Base-by-base conservation (phyloP, 768 basidiomycete species). In the Leccinum broughii region DNA sequence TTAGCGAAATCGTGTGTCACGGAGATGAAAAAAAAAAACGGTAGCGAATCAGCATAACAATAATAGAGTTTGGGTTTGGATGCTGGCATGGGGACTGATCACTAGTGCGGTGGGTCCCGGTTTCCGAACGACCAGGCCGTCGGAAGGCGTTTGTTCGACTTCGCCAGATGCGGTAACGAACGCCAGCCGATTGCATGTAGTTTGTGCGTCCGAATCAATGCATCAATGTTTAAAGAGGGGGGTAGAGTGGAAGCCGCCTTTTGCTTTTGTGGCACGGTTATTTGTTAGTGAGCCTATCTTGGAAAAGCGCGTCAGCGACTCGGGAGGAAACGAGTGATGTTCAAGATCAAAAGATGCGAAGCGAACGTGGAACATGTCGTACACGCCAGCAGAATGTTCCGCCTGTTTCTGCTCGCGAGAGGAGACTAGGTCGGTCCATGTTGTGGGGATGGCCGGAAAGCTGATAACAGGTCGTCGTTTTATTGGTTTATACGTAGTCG, bases 341-440 rank as follows among this genome's bases (percentile, higher is more conserved):
- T 66, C 64, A 44, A 26, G 26, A 57, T 58, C 51, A 35, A 17
- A 57, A 62, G 64, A 51, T 55, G 46, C n/a, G 15, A 20, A 26
- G 51, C 46, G 26, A n/a, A 49, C 35, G 30, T 32, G 35, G 41
- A 51, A 49, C 32, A 20, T 55, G 20, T 28, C 34, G 32, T 32
- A 14, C 17, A 22, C 34, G 35, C 35, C 24, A 17, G 37, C 30
- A 46, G 44, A 46, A 46, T 46, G 24, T 54, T 48, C 54, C 37
- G 61, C 15, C 56, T 35, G 46, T 50, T 28, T 61, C 44, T 48
- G 26, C 44, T 46, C 44, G 44, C 20, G n/a, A 22, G n/a, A 35
- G 34, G 26, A 14, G 20, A 44, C 51, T 30, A 35, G 10, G 24
- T 7, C 5, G 9, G 48, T 20, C 39, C 55, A 20, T 20, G 32